A percentile compares a stretch with the other conserved stretches of the same genome.
Conservation (phyloP, 306 rosid species). For the Gastrolobium villosum region DNA sequence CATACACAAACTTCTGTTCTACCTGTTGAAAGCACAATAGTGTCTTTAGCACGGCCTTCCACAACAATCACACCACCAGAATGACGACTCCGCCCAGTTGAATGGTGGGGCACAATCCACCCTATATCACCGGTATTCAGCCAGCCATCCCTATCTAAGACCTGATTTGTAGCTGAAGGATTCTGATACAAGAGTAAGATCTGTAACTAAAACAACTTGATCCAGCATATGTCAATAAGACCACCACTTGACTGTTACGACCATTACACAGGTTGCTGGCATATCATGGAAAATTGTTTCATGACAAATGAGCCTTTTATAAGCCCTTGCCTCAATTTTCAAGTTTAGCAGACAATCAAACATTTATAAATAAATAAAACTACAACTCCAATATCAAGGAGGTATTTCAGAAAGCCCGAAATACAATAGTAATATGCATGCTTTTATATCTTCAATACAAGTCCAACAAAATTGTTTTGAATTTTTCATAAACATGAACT, state of each 20-base stretch:
- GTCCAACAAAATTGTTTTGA: slow-evolving; percentile 21
- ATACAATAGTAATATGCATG: slow-evolving; percentile 3
- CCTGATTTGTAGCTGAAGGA: slow-evolving; percentile 75
- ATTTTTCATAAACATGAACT: neutral
- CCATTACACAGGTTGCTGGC: slow-evolving; percentile 30
- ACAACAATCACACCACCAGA: slow-evolving; percentile 82
- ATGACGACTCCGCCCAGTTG: slow-evolving; percentile 73
- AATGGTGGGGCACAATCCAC: slow-evolving; percentile 87
- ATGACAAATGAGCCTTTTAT: slow-evolving; percentile 28
- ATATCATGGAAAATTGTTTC: slow-evolving; percentile 23
- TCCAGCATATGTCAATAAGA: slow-evolving; percentile 13
- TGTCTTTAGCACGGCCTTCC: slow-evolving; percentile 96
- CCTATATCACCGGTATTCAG: slow-evolving; percentile 91
- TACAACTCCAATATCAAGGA: slow-evolving; percentile 21
- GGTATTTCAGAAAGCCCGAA: slow-evolving; percentile 7
- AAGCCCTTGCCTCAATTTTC: slow-evolving; percentile 28
- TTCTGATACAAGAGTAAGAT: slow-evolving; percentile 67
- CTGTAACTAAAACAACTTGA: slow-evolving; percentile 46
- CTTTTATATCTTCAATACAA: neutral
- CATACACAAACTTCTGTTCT: slow-evolving; percentile 31
- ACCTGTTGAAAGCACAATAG: slow-evolving; percentile 96
- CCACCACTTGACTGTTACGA: slow-evolving; percentile 23
- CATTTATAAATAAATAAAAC: slow-evolving; percentile 2
- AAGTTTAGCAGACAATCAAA: slow-evolving; percentile 30
- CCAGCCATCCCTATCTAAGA: slow-evolving; percentile 84